phyloP scores from a whole-genome alignment of 139 green algal species.

The Ettlia oleoabundans region DNA sequence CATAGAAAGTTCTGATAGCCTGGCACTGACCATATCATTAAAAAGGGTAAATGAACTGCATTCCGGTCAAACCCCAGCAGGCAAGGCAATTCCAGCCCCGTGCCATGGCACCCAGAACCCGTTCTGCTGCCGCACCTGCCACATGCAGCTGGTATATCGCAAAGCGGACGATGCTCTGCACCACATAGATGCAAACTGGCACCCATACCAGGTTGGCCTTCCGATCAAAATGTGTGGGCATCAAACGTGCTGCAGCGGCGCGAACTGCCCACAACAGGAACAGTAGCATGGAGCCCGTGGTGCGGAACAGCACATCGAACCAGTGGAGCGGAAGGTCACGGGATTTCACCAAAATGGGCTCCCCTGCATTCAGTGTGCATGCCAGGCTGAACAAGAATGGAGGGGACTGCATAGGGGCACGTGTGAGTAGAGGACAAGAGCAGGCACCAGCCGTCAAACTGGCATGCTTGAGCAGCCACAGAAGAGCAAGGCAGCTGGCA shows the following conservation, averaged over 20 bases:
- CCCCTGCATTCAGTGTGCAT: conserved; percentile 5
- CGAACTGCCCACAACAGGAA: conserved; percentile 16
- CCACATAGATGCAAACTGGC: conserved; percentile 22
- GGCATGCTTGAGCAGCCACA: too few species aligned
- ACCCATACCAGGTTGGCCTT: background rate
- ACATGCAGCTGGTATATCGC: conserved; percentile 31
- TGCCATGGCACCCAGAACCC: background rate
- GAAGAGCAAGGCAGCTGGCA: too few species aligned
- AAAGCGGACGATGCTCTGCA: conserved; percentile 1
- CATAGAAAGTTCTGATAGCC: too few species aligned
- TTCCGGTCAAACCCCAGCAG: background rate
- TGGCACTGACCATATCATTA: too few species aligned
- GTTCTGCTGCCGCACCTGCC: background rate
- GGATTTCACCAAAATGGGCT: conserved; percentile 18
- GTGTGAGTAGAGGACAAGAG: too few species aligned
- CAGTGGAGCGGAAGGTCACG: conserved; percentile 32
- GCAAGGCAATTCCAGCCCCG: background rate
- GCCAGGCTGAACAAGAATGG: too few species aligned
- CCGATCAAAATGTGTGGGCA: background rate
- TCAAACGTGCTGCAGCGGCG: background rate
- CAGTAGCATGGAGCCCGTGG: conserved; percentile 2
- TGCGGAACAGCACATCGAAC: conserved; percentile 32
- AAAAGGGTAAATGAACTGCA: too few species aligned
- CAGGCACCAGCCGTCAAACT: too few species aligned
- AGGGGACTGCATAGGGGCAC: background rate